Conservation (phyloP, 305 asterid species). For the Rubia balearica region DNA sequence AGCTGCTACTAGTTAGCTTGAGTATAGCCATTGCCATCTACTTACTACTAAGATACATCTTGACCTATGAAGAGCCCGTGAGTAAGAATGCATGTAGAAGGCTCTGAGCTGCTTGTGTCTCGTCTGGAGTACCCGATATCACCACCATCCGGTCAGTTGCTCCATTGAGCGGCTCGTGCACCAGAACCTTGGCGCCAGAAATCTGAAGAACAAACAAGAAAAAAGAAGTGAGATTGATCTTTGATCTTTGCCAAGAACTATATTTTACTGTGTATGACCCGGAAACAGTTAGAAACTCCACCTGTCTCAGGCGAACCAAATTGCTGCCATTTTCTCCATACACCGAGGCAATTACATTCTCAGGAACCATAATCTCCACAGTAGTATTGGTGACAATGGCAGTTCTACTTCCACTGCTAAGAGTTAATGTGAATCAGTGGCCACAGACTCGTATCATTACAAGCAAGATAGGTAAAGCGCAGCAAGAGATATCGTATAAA, state of each 20-base stretch:
- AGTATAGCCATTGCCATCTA: not conserved
- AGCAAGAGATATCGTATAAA: not conserved
- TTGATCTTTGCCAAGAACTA: not conserved
- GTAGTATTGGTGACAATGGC: constrained; percentile 46
- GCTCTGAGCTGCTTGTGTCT: constrained; percentile 76
- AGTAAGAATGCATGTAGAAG: constrained; percentile 70
- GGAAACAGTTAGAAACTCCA: constrained; percentile 15
- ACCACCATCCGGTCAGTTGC: constrained; percentile 37
- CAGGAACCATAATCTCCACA: constrained; percentile 54
- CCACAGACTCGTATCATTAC: not conserved
- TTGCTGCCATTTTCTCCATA: constrained; percentile 56
- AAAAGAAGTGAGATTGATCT: not conserved
- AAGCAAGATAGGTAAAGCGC: not conserved
- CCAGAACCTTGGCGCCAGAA: constrained; percentile 64
- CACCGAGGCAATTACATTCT: constrained; percentile 38
- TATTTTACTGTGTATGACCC: not conserved
- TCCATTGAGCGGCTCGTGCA: constrained; percentile 47
- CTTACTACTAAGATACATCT: constrained; percentile 5
- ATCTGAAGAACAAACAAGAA: constrained; percentile 28
- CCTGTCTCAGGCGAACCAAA: constrained; percentile 61
- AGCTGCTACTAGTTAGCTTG: too few relatives aligned
- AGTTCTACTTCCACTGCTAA: constrained; percentile 43
- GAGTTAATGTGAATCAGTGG: constrained; percentile 6
- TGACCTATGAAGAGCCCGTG: constrained; percentile 28
- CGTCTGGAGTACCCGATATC: constrained; percentile 65